Percentiles rank a stretch among this genome's conserved stretches.
Evolutionary conservation across 2,329 filamentous ascomycete species (phyloP).

Genomic region (Alternaria gansuensis): DNA sequence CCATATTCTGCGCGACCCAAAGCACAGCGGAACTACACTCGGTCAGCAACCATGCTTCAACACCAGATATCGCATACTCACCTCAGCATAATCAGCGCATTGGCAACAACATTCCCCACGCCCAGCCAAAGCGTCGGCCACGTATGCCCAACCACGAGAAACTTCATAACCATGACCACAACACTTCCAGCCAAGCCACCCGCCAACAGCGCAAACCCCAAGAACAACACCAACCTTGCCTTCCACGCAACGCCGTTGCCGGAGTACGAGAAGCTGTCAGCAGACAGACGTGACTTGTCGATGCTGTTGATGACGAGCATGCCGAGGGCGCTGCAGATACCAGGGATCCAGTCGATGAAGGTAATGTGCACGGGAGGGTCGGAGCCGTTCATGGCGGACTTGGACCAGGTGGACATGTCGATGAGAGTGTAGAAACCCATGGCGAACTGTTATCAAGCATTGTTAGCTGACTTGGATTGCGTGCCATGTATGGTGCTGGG

Average conservation of each 20-base stretch:
- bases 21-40: constrained; percentile 66
- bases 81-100: constrained; percentile 73
- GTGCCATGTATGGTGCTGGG: neutral
- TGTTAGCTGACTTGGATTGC: constrained; percentile 11
- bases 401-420: constrained; percentile 71
- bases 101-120: constrained; percentile 71
- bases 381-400: constrained; percentile 68
- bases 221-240: constrained; percentile 71
- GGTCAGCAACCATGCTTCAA: constrained; percentile 30
- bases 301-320: constrained; percentile 79
- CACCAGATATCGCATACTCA: constrained; percentile 49
- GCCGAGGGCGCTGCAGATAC: constrained; percentile 73
- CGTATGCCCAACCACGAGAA: constrained; percentile 67
- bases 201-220: constrained; percentile 74
- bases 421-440: constrained; percentile 75
- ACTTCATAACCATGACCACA: constrained; percentile 74
- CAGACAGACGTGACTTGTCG: constrained; percentile 71
- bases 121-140: constrained; percentile 73
- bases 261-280: constrained; percentile 71
- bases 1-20: constrained; percentile 76
- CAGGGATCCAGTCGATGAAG: constrained; percentile 76
- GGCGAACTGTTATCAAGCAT: constrained; percentile 63
- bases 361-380: constrained; percentile 66
- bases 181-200: constrained; percentile 73
- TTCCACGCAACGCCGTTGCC: constrained; percentile 76